Conservation (phyloP, 176 grass and related monocot species). For the Oryza brachyantha region DNA sequence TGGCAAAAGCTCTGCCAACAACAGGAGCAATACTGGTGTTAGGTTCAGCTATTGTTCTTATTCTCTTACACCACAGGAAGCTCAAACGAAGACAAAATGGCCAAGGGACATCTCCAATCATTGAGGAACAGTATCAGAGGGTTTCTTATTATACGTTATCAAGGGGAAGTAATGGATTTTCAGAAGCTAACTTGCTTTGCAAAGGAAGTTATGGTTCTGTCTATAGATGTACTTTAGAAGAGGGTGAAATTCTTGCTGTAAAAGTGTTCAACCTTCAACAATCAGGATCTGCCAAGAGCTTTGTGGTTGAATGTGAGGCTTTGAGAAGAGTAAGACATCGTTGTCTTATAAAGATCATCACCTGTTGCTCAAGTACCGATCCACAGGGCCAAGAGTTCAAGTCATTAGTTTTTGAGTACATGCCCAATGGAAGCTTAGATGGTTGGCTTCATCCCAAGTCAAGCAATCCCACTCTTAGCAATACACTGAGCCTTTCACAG, state of each 20-base stretch:
- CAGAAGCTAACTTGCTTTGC: slow-evolving; percentile 19
- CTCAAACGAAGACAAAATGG: neutral
- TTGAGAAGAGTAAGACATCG: slow-evolving; percentile 29
- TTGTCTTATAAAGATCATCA: slow-evolving; percentile 39
- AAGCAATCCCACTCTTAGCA: neutral
- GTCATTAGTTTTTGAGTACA: slow-evolving; percentile 27
- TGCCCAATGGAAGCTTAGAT: slow-evolving; percentile 36
- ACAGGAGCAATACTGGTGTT: neutral
- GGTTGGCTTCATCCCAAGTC: slow-evolving; percentile 28
- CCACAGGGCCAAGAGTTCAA: slow-evolving; percentile 31
- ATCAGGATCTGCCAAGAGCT: slow-evolving; percentile 27
- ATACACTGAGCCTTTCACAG: slow-evolving; percentile 18
- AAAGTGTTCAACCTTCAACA: slow-evolving; percentile 36
- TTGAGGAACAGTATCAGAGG: neutral
- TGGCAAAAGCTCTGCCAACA: neutral
- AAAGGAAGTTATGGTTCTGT: slow-evolving; percentile 25
- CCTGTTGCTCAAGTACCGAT: slow-evolving; percentile 31
- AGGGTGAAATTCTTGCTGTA: neutral
- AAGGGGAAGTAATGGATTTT: slow-evolving; percentile 22
- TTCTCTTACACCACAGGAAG: neutral
- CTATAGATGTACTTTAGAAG: neutral
- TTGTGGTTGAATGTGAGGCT: slow-evolving; percentile 31
- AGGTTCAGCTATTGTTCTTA: neutral
- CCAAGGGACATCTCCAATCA: neutral
- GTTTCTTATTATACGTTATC: slow-evolving; percentile 12